Evolutionary conservation across 139 green algal species (phyloP), one percentile per base, ranked within the genome.

Genomic region (Coccomyxa sp.): DNA sequence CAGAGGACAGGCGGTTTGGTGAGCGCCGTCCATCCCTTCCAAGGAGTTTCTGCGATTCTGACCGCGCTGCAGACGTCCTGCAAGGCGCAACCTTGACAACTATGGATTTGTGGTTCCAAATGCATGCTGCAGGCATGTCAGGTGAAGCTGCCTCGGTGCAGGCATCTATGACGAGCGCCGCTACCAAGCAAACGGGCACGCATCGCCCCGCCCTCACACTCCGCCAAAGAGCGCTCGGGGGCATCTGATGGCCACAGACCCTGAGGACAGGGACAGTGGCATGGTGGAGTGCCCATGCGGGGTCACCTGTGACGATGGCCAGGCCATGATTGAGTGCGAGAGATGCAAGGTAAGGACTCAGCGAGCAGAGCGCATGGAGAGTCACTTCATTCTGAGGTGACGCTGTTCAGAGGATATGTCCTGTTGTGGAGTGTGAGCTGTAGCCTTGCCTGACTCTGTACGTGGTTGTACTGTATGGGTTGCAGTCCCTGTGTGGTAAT

Each of bases 271-370:
- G 5, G 64, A 71, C 27, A 36, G 24, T 36, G 64, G 64, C 64
- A 36, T 38, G 64, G 64, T 71, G 64, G 64, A 34, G 24, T 71
- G 64, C 7, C 64, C n/a, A 10, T 71, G 64, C 35, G 64, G 64
- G 24, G n/a, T 36, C 29, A 34, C 29, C 29, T 36, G 6, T 36
- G 64, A 71, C 7, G 64, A 71, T 36, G 64, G 64, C 29, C 64
- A 71, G n/a, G 64, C 24, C 64, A 71, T 71, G 64, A 71, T 71
- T 36, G 64, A 71, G 64, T 71, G 64, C 64, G 64, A 71, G 64
- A 22, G 64, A 22, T 71, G 64, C 64, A 34, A 71, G 64, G 64
- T 36, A 29, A 34, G 24, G n/a, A n/a, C n/a, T n/a, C n/a, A n/a
- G n/a, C n/a, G n/a, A n/a, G n/a, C n/a, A n/a, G n/a, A n/a, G n/a